These are phyloP conservation scores for Talaromyces sp. DNA, from an alignment of 2,329 filamentous ascomycete genomes.

Conservation along the genomic window DNA sequence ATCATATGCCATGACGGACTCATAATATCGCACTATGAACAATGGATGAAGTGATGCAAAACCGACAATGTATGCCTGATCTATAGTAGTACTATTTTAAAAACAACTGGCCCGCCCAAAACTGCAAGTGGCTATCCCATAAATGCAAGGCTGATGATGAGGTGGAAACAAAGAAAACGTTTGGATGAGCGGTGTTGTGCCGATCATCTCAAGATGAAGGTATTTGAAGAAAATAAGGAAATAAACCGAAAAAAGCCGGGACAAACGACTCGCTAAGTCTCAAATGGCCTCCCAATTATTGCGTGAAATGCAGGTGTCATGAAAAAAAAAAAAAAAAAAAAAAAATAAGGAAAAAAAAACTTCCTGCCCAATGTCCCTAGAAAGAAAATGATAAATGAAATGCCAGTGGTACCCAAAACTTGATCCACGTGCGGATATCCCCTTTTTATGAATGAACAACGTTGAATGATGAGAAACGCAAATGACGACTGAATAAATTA, in stretches of 20 bases:
- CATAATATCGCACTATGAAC: neutral
- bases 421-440: neutral
- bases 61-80: neutral
- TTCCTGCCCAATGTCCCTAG: neutral
- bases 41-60: neutral
- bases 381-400: neutral
- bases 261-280: constrained; percentile 9
- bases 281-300: constrained; percentile 7
- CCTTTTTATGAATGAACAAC: neutral
- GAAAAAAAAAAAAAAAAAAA: neutral
- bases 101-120: constrained; percentile 1
- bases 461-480: neutral
- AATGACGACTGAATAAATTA: neutral
- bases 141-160: neutral
- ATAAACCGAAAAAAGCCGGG: neutral
- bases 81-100: neutral
- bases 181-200: neutral
- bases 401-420: neutral
- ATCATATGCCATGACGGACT: neutral
- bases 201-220: neutral
- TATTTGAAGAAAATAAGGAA: neutral
- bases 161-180: neutral
- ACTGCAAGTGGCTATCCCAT: neutral
- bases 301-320: constrained; percentile 6
- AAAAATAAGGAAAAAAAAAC: neutral